These are phyloP conservation scores for Solanum ossicruentum DNA, from an alignment of 257 asterid genomes.

Conservation along the genomic window DNA sequence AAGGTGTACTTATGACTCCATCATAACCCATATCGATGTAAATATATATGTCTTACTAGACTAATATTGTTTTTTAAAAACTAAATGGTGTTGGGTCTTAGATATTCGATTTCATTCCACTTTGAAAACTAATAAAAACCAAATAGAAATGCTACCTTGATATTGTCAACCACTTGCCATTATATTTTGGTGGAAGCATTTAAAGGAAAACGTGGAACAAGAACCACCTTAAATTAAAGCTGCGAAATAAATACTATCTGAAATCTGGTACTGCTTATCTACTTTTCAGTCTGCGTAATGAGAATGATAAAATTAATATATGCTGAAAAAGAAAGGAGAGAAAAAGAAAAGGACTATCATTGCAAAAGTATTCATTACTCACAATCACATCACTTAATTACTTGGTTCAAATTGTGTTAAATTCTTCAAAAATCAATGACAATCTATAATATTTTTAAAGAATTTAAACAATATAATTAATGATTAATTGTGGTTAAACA, in stretches of 20 bases:
- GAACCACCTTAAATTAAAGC: neutral
- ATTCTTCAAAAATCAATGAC: too few relatives aligned
- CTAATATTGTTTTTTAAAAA: neutral
- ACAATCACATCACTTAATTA: too few relatives aligned
- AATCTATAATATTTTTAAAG: too few relatives aligned
- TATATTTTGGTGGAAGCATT: neutral
- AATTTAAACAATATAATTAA: too few relatives aligned
- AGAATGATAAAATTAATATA: neutral
- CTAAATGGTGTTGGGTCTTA: too few relatives aligned
- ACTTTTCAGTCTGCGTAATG: neutral
- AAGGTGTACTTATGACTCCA: too few relatives aligned
- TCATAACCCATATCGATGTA: rapidly evolving
- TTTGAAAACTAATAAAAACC: neutral
- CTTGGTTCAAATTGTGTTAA: too few relatives aligned
- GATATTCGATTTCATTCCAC: too few relatives aligned
- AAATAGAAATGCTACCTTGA: neutral
- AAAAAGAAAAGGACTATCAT: too few relatives aligned
- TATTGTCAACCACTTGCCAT: neutral
- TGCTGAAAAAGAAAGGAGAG: neutral
- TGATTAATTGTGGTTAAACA: neutral
- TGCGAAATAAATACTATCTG: neutral
- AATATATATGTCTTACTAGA: neutral
- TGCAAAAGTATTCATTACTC: too few relatives aligned
- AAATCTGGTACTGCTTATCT: neutral
- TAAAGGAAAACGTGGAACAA: neutral